These are phyloP conservation scores for Termitomyces sp. DNA, from an alignment of 768 basidiomycete genomes.

Conservation along the genomic window DNA sequence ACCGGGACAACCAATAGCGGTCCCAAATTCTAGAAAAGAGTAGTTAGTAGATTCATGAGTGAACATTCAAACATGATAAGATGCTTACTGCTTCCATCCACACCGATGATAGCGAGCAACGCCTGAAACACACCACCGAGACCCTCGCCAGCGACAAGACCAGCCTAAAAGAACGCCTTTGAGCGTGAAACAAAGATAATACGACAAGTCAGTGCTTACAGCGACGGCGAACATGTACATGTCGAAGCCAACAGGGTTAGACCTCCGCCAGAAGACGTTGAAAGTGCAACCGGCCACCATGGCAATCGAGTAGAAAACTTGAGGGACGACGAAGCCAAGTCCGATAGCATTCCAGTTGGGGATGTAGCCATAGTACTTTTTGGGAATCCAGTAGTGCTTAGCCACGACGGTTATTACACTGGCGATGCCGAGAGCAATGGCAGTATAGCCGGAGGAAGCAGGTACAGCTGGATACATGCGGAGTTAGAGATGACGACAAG, in stretches of 20 bases:
- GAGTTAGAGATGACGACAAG: background rate
- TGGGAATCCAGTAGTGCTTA: slow-evolving; percentile 41
- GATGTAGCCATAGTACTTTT: slow-evolving; percentile 41
- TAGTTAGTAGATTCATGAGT: background rate
- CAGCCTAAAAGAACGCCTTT: slow-evolving; percentile 22
- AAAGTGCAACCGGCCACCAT: slow-evolving; percentile 43
- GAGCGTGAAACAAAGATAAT: background rate
- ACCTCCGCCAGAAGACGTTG: slow-evolving; percentile 43
- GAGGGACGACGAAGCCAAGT: slow-evolving; percentile 49
- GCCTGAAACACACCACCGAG: slow-evolving; percentile 57
- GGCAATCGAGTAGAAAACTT: slow-evolving; percentile 43
- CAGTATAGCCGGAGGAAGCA: slow-evolving; percentile 48
- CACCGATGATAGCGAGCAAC: slow-evolving; percentile 44
- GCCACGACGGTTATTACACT: slow-evolving; percentile 38
- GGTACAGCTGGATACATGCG: slow-evolving; percentile 34
- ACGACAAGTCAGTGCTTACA: slow-evolving; percentile 19
- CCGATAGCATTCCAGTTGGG: slow-evolving; percentile 56
- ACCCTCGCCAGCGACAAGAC: slow-evolving; percentile 54
- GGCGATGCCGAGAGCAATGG: slow-evolving; percentile 45
- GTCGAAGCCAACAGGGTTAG: slow-evolving; percentile 38
- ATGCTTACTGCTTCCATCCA: slow-evolving; percentile 40
- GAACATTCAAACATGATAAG: background rate
- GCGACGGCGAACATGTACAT: slow-evolving; percentile 56
- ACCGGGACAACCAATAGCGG: slow-evolving; percentile 48
- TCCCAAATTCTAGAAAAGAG: slow-evolving; percentile 31